Evolutionary conservation across 2,329 filamentous ascomycete genomes (phyloP), one percentile per base, ranked within the genome.

Genomic region (Lasiodiplodia sp.): DNA sequence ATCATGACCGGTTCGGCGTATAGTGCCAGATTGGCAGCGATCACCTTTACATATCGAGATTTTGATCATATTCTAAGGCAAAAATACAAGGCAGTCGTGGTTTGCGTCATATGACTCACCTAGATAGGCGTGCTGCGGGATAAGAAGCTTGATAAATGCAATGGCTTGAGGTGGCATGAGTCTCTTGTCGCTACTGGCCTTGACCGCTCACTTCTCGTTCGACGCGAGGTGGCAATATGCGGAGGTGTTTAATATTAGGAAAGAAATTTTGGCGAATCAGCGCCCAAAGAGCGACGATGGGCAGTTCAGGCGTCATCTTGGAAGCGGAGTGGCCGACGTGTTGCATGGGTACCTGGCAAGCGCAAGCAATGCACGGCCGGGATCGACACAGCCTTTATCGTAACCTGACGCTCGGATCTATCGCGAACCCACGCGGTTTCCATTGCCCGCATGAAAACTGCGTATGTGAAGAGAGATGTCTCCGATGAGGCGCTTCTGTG

Each of bases 291-390:
- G 21, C 49, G 16, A 49, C 12, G 25, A 37, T 37, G 16, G 8
- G 10, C 56, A 44, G 16, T n/a, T 16, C 23, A 18, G 23, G 40
- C 40, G 55, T 58, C n/a, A 37, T 47, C 31, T 23, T 34, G 18
- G 23, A 37, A 25, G 25, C 60, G 60, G 60, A 64, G 60, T 64
- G 28, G 60, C 60, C 60, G 60, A 64, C 31, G 28, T 52, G 25
- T 31, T 52, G 31, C 60, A 64, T 52, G 58, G 60, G 60, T 49
- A n/a, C 12, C 60, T 38, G 16, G 44, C 47, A 34, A 16, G 47
- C 25, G 37, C 60, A 28, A 64, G 47, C 44, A 49, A 49, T 52
- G 60, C 60, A 64, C 60, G 60, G 60, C n/a, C 60, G 44, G 18
- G 60, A 64, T 64, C 60, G 51, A 28, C 60, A 52, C 21, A 38